Percentiles rank a stretch among this genome's conserved stretches.
These are phyloP conservation scores for Saccharomycopsis sp. DNA, from an alignment of 805 yeast species.

Conservation along the genomic window DNA sequence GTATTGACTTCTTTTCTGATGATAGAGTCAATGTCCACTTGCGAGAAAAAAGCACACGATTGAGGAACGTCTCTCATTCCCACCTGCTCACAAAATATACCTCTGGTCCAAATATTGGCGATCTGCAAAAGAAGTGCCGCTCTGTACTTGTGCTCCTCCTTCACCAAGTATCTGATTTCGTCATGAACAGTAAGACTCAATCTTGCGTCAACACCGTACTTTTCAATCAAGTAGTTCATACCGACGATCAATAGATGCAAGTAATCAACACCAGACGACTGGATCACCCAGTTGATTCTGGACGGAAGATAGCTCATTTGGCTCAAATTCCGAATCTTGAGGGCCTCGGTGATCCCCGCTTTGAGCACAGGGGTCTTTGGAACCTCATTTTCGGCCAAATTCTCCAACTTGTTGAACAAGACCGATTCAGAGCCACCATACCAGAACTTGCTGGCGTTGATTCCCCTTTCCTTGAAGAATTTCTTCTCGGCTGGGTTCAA, in stretches of 20 bases:
- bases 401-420: conserved; percentile 81
- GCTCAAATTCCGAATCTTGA: conserved; percentile 58
- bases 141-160: conserved; percentile 64
- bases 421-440: conserved; percentile 93
- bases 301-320: conserved; percentile 73
- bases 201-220: conserved; percentile 66
- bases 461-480: conserved; percentile 21
- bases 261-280: conserved; percentile 96
- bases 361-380: conserved; percentile 92
- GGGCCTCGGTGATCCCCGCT: conserved; percentile 86
- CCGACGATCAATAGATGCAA: conserved; percentile 76
- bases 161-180: conserved; percentile 77
- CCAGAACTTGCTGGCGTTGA: conserved; percentile 41
- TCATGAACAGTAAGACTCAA: conserved; percentile 88
- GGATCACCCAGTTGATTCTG: conserved; percentile 95
- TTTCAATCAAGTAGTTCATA: conserved; percentile 73
- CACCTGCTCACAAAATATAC: conserved; percentile 87
- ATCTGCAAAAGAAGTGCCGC: conserved; percentile 83
- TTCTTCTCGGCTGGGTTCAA: conserved; percentile 28
- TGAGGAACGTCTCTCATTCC: conserved; percentile 90
- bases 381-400: conserved; percentile 70
- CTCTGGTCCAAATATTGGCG: conserved; percentile 92
- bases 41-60: conserved; percentile 91
- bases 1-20: conserved; percentile 88
- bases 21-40: conserved; percentile 84